phyloP scores from a whole-genome alignment of 306 rosid genomes.

The Castanopsis chinensis region DNA sequence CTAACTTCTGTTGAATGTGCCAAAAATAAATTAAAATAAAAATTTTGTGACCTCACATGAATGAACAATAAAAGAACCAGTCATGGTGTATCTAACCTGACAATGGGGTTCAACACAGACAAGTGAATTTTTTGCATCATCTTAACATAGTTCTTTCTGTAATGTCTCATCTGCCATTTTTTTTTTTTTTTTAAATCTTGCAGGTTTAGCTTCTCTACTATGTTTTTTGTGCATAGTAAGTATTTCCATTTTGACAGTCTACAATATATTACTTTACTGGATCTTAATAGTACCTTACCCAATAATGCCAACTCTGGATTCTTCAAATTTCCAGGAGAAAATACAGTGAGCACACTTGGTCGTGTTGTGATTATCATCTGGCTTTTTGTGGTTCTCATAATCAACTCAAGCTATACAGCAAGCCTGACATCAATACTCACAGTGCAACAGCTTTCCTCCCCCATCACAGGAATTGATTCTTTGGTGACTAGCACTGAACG shows the following conservation, averaged over 20 bases:
- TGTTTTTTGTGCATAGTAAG: conserved; percentile 56
- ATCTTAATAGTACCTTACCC: background rate
- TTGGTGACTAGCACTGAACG: conserved; percentile 34
- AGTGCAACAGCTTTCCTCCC: conserved; percentile 40
- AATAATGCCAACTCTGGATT: background rate
- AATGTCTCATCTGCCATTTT: background rate
- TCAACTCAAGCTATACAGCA: conserved; percentile 59
- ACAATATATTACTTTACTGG: background rate
- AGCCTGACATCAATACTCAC: conserved; percentile 55
- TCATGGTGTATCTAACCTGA: too few species aligned
- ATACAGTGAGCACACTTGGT: conserved; percentile 39
- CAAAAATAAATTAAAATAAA: background rate
- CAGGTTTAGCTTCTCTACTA: conserved; percentile 56
- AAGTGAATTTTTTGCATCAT: background rate
- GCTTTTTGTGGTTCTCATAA: conserved; percentile 49
- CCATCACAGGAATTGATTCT: conserved; percentile 50
- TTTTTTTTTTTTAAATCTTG: background rate
- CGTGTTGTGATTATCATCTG: conserved; percentile 41
- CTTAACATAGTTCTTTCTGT: background rate
- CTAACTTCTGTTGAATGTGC: background rate
- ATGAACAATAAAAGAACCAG: background rate
- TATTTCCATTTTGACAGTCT: conserved; percentile 10
- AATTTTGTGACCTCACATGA: background rate
- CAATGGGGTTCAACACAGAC: background rate
- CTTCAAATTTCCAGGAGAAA: conserved; percentile 45